Evolutionary conservation across 73 alveolate genomes (phyloP).

Genomic region (Effrenium voratum): DNA sequence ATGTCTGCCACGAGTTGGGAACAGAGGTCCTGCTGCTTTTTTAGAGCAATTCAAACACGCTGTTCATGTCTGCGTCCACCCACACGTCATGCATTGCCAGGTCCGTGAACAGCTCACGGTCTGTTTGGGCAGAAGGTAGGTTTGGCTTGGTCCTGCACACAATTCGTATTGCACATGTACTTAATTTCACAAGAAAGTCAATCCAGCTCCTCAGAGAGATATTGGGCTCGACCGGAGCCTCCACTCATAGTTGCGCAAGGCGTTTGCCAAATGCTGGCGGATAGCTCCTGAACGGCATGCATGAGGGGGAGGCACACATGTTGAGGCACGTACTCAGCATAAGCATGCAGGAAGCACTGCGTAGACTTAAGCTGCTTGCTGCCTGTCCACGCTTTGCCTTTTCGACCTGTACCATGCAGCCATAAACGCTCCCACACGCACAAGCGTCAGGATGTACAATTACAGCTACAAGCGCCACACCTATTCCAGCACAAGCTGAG

Average conservation of each 20-base stretch:
- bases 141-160: background rate
- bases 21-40: background rate
- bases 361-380: background rate
- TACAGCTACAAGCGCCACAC: background rate
- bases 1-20: background rate
- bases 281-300: background rate
- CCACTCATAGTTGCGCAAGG: background rate
- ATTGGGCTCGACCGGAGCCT: background rate
- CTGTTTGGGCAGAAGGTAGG: background rate
- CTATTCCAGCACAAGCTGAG: too few relatives aligned
- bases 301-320: too few relatives aligned
- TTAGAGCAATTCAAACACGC: background rate
- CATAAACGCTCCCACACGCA: too few relatives aligned
- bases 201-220: background rate
- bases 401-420: too few relatives aligned
- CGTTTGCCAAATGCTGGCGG: conserved; percentile 13
- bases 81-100: background rate
- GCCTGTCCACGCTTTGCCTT: background rate
- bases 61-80: background rate
- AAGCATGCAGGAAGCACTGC: background rate
- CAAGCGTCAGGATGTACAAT: too few relatives aligned
- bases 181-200: background rate
- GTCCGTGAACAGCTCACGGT: background rate
- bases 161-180: background rate
- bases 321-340: too few relatives aligned